A percentile compares a stretch with the other conserved stretches of the same genome.
Evolutionary conservation across 2,329 filamentous ascomycete species (phyloP).

Genomic region (Pseudogymnoascus sp.): DNA sequence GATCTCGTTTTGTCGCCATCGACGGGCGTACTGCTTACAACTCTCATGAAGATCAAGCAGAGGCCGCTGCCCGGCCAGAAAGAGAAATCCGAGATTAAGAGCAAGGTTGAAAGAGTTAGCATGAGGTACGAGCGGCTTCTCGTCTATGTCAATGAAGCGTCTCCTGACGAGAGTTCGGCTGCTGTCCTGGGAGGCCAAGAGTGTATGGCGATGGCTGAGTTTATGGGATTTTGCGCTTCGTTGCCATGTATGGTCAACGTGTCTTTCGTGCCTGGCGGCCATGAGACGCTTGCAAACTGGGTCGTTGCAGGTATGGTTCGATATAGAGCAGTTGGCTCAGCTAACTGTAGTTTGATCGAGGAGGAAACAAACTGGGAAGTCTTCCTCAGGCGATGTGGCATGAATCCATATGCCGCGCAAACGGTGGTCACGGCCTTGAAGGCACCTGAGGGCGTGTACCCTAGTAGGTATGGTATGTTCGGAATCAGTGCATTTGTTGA

Average conservation of each 20-base stretch:
- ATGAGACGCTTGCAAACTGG: slow-evolving; percentile 45
- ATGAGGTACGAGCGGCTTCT: slow-evolving; percentile 57
- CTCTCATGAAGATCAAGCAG: slow-evolving; percentile 64
- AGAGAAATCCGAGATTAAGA: slow-evolving; percentile 38
- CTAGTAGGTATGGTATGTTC: slow-evolving; percentile 24
- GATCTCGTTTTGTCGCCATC: slow-evolving; percentile 65
- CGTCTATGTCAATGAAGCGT: slow-evolving; percentile 55
- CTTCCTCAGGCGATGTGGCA: slow-evolving; percentile 54
- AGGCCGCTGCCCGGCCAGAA: slow-evolving; percentile 55
- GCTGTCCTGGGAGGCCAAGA: slow-evolving; percentile 21
- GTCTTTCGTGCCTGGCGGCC: slow-evolving; percentile 42
- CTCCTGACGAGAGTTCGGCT: slow-evolving; percentile 34
- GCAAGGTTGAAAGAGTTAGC: slow-evolving; percentile 40
- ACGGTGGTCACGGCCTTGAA: slow-evolving; percentile 45
- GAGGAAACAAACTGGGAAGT: slow-evolving; percentile 60
- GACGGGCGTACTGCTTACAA: slow-evolving; percentile 62
- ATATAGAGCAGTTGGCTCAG: slow-evolving; percentile 26
- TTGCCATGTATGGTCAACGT: slow-evolving; percentile 34
- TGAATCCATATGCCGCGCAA: slow-evolving; percentile 67
- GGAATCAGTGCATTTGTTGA: slow-evolving; percentile 47
- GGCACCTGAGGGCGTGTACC: slow-evolving; percentile 23
- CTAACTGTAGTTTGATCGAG: slow-evolving; percentile 33
- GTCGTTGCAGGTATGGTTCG: slow-evolving; percentile 43
- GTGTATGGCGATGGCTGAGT: slow-evolving; percentile 22
- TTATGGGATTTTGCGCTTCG: slow-evolving; percentile 27